phyloP scores from a whole-genome alignment of 208 protist species.

The Leishmania amazonensis region DNA sequence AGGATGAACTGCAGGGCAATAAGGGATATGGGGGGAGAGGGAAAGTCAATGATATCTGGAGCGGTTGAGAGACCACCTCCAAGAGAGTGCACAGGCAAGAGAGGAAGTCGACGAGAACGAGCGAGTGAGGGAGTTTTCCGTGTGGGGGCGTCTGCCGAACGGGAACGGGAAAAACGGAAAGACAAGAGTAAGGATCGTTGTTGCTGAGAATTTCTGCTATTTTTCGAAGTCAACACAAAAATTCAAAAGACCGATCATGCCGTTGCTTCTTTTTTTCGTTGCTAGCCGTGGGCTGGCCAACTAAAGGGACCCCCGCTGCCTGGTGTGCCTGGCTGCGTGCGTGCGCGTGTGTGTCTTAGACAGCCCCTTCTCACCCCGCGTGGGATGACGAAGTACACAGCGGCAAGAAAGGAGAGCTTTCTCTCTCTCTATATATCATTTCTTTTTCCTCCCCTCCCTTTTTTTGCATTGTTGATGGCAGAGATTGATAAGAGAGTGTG shows the following conservation, averaged over 20 bases:
- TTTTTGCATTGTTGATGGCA: background rate
- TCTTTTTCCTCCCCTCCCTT: background rate
- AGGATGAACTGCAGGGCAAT: background rate
- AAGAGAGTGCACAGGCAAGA: background rate
- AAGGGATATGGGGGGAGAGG: background rate
- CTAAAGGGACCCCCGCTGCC: background rate
- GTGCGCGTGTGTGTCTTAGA: background rate
- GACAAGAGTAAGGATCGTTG: background rate
- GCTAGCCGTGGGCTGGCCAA: background rate
- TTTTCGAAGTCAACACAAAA: background rate
- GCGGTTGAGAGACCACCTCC: background rate
- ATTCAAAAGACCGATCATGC: background rate
- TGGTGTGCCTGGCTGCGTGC: background rate
- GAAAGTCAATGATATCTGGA: background rate
- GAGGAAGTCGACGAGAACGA: background rate
- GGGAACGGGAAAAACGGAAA: background rate
- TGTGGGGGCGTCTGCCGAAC: background rate
- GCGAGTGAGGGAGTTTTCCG: no score
- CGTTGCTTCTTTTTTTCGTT: conserved; percentile 5
- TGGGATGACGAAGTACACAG: background rate
- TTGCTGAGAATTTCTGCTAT: background rate
- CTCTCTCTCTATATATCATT: background rate
- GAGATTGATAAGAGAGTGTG: background rate
- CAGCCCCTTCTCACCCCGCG: background rate
- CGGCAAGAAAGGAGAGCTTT: background rate